phyloP scores from a whole-genome alignment of 1,284 basidiomycete genomes.

The Butyriboletus regius region DNA sequence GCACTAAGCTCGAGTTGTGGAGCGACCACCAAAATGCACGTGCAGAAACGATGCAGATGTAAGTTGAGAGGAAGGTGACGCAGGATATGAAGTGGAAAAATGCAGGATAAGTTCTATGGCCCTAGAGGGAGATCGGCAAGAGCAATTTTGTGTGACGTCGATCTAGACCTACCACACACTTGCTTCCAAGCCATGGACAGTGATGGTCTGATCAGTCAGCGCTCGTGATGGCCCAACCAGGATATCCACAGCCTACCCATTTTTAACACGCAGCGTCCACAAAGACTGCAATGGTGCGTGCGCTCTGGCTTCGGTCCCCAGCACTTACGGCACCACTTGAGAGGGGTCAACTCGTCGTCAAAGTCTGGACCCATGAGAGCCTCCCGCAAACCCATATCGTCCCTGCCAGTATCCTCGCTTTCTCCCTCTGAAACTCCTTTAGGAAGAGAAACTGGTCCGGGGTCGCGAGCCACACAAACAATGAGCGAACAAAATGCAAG shows the following conservation, averaged over 20 bases:
- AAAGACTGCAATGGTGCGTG: constrained; percentile 74
- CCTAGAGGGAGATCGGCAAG: constrained; percentile 38
- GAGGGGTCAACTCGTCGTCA: constrained; percentile 47
- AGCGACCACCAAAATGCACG: constrained; percentile 63
- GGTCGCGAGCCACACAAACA: constrained; percentile 63
- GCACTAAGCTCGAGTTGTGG: constrained; percentile 47
- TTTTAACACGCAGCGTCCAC: constrained; percentile 74
- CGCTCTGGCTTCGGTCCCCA: constrained; percentile 76
- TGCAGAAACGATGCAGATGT: constrained; percentile 53
- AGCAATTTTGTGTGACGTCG: neutral
- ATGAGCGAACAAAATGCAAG: constrained; percentile 64
- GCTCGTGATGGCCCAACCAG: constrained; percentile 7
- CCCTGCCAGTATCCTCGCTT: constrained; percentile 31
- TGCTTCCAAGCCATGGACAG: constrained; percentile 76
- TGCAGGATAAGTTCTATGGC: constrained; percentile 76
- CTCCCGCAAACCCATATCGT: constrained; percentile 51
- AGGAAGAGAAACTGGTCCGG: constrained; percentile 50
- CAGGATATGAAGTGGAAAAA: constrained; percentile 77
- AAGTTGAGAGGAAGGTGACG: constrained; percentile 57
- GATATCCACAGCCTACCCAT: constrained; percentile 53
- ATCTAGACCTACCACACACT: constrained; percentile 60
- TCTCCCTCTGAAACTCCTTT: constrained; percentile 29
- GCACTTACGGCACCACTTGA: constrained; percentile 70
- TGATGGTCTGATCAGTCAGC: constrained; percentile 62
- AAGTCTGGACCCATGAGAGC: constrained; percentile 47